Evolutionary conservation across 2,329 filamentous ascomycete genomes (phyloP).

Genomic region (Lecanosticta acicola): DNA sequence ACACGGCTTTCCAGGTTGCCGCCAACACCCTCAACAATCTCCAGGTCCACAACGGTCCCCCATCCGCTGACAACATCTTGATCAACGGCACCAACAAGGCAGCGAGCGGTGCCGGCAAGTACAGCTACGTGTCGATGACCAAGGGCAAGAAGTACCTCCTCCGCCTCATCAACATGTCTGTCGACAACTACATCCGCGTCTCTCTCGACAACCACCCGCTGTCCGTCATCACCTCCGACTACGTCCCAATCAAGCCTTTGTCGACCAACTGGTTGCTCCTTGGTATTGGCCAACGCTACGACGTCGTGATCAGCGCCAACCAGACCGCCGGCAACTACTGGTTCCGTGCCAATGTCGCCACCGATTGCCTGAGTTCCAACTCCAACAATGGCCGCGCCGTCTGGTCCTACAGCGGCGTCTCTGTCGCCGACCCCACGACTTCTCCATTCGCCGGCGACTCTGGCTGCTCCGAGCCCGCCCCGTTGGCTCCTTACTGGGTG

Average conservation of each 20-base stretch:
- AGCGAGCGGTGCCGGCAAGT: slow-evolving; percentile 14
- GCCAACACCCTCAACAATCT: slow-evolving; percentile 29
- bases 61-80: slow-evolving; percentile 7
- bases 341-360: slow-evolving; percentile 28
- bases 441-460: slow-evolving; percentile 36
- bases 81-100: slow-evolving; percentile 14
- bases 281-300: slow-evolving; percentile 51
- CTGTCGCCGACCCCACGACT: slow-evolving; percentile 20
- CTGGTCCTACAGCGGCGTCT: slow-evolving; percentile 31
- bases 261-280: slow-evolving; percentile 43
- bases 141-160: slow-evolving; percentile 38
- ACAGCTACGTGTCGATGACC: slow-evolving; percentile 20
- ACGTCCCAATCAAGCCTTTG: slow-evolving; percentile 39
- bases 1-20: slow-evolving; percentile 24
- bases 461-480: slow-evolving; percentile 31
- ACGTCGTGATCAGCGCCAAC: slow-evolving; percentile 38
- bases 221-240: slow-evolving; percentile 39
- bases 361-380: slow-evolving; percentile 18
- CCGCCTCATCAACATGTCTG: slow-evolving; percentile 38
- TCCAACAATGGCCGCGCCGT: slow-evolving; percentile 23
- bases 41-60: slow-evolving; percentile 28
- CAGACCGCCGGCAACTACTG: slow-evolving; percentile 26
- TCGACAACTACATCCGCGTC: slow-evolving; percentile 38
- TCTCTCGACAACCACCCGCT: slow-evolving; percentile 44
- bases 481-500: slow-evolving; percentile 31